These are phyloP conservation scores for Acanthamoeba healyi DNA, from an alignment of 208 protist species.

Conservation along the genomic window DNA sequence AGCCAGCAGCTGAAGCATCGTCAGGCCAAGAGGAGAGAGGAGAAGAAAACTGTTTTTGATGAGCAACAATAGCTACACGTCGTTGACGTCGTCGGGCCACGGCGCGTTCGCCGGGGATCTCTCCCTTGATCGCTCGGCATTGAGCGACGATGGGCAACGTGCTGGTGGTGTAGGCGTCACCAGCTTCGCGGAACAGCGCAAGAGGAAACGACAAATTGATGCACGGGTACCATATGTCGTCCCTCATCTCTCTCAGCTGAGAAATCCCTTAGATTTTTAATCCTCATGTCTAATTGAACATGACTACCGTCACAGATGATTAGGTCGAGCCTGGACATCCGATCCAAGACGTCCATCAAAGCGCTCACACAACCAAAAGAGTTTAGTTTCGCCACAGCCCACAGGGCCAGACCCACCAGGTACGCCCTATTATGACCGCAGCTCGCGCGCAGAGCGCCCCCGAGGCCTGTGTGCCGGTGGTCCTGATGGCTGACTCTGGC, in stretches of 20 bases:
- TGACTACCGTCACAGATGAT: background rate
- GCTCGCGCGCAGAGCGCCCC: too few species aligned
- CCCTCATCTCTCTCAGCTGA: too few species aligned
- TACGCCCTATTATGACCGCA: background rate
- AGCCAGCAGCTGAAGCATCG: too few species aligned
- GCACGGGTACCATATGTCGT: background rate
- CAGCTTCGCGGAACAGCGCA: background rate
- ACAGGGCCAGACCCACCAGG: background rate
- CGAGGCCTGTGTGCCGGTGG: too few species aligned
- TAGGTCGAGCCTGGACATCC: background rate
- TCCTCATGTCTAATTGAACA: background rate
- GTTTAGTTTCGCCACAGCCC: constrained; percentile 43
- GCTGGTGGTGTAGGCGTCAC: background rate
- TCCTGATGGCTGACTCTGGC: too few species aligned
- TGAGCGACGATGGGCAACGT: background rate
- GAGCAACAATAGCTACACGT: background rate
- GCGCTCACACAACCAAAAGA: constrained; percentile 27
- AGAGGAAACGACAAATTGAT: constrained; percentile 20
- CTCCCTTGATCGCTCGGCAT: background rate
- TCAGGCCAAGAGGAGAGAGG: background rate
- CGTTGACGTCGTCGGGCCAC: background rate
- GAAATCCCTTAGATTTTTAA: too few species aligned
- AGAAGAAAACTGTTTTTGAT: background rate
- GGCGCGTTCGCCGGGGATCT: background rate
- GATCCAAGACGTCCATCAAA: background rate